phyloP scores from a whole-genome alignment of 495 filamentous ascomycete genomes.

The Xylaria grammica region DNA sequence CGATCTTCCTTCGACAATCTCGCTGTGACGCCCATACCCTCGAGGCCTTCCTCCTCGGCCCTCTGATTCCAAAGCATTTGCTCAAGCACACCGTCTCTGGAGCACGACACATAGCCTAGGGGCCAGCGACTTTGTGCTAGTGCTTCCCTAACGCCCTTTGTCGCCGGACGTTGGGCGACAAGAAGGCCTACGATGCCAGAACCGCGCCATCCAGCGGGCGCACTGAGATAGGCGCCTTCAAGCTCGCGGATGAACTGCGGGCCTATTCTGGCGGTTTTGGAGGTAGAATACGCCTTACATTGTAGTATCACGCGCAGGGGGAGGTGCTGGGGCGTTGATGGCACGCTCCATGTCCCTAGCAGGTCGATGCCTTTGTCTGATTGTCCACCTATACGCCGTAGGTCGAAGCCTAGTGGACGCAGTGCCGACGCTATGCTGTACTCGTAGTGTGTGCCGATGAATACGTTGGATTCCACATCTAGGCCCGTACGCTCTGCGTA shows the following conservation, averaged over 20 bases:
- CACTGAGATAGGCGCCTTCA: conserved; percentile 76
- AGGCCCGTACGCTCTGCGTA: conserved; percentile 68
- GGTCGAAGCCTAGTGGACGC: conserved; percentile 63
- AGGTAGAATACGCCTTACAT: conserved; percentile 66
- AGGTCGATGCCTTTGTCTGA: conserved; percentile 86
- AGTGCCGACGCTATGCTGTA: conserved; percentile 76
- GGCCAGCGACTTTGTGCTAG: conserved; percentile 69
- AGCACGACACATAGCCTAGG: conserved; percentile 62
- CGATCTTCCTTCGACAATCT: conserved; percentile 46
- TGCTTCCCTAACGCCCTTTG: conserved; percentile 65
- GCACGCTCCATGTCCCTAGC: conserved; percentile 76
- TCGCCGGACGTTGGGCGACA: conserved; percentile 54
- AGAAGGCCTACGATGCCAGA: conserved; percentile 67
- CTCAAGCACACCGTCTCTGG: conserved; percentile 53
- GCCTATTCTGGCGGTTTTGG: conserved; percentile 55
- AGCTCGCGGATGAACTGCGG: conserved; percentile 81
- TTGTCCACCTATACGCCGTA: conserved; percentile 74
- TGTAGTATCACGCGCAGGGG: conserved; percentile 73
- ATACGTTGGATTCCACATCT: conserved; percentile 55
- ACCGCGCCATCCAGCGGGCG: conserved; percentile 70
- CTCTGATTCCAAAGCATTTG: conserved; percentile 74
- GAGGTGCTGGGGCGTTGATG: conserved; percentile 39
- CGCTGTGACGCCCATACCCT: conserved; percentile 64
- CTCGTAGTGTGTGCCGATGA: conserved; percentile 69
- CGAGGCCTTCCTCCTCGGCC: conserved; percentile 67